phyloP scores from a whole-genome alignment of 2,329 filamentous ascomycete species.

The Sporothrix pseudoabietina region DNA sequence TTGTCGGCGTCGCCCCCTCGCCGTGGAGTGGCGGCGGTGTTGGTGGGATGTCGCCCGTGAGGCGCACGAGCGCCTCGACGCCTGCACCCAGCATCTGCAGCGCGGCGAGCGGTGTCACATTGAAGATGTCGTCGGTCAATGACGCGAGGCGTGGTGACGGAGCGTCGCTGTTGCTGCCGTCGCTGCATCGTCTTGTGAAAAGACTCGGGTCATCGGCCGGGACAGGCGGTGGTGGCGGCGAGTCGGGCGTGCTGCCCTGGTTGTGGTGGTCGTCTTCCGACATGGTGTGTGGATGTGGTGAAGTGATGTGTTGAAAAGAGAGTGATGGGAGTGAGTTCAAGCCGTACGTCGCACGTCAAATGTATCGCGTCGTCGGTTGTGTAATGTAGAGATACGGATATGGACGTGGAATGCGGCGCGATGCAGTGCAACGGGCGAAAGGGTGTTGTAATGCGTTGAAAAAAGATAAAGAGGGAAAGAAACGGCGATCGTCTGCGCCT shows the following conservation, averaged over 20 bases:
- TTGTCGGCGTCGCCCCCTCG: constrained; percentile 54
- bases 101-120: constrained; percentile 70
- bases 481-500: constrained; percentile 7
- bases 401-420: neutral
- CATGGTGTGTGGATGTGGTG: constrained; percentile 14
- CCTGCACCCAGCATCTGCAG: constrained; percentile 76
- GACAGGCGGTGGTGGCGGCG: constrained; percentile 48
- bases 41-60: constrained; percentile 77
- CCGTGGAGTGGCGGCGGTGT: constrained; percentile 70
- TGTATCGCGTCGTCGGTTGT: neutral
- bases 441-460: neutral
- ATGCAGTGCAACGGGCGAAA: constrained; percentile 6
- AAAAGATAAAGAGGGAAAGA: neutral
- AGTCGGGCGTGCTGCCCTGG: constrained; percentile 7
- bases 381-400: neutral
- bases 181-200: constrained; percentile 3
- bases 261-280: neutral
- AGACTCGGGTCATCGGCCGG: constrained; percentile 46
- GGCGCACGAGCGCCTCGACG: constrained; percentile 69
- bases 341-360: neutral
- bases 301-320: neutral
- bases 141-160: constrained; percentile 34
- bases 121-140: constrained; percentile 66
- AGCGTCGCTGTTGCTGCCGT: constrained; percentile 12
- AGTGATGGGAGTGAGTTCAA: neutral